Evolutionary conservation across 2,329 filamentous ascomycete genomes (phyloP).

Genomic region (Lachnellula suecica): DNA sequence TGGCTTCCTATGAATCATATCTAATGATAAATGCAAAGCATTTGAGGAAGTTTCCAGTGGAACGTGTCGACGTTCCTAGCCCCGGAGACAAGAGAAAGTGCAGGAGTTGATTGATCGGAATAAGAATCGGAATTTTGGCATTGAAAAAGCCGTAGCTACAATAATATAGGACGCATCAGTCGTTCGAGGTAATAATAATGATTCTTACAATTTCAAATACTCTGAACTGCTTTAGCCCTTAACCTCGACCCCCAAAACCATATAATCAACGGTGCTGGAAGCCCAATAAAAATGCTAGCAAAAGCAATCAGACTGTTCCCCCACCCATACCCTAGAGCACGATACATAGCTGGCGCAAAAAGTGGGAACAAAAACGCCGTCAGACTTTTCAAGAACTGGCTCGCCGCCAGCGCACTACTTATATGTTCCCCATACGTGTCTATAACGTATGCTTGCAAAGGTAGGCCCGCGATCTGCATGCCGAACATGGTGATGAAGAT

Average conservation of each 20-base stretch:
- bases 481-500: slow-evolving; percentile 49
- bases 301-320: background rate
- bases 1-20: too few species aligned
- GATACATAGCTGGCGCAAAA: slow-evolving; percentile 33
- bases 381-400: slow-evolving; percentile 6
- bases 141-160: too few species aligned
- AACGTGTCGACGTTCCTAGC: too few species aligned
- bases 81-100: too few species aligned
- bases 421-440: slow-evolving; percentile 39
- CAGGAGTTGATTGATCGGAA: too few species aligned
- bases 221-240: too few species aligned
- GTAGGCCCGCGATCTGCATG: slow-evolving; percentile 31
- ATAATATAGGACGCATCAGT: too few species aligned
- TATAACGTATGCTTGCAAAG: slow-evolving; percentile 45
- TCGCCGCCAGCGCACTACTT: slow-evolving; percentile 49
- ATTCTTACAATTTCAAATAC: too few species aligned
- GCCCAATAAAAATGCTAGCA: background rate
- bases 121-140: too few species aligned
- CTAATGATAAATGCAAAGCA: too few species aligned
- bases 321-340: background rate
- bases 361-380: slow-evolving; percentile 38
- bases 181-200: too few species aligned
- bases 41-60: too few species aligned
- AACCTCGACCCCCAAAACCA: background rate
- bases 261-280: background rate